Evolutionary conservation across 306 rosid genomes (phyloP), one percentile per base, ranked within the genome.

Genomic region (Acacia acuminata): DNA sequence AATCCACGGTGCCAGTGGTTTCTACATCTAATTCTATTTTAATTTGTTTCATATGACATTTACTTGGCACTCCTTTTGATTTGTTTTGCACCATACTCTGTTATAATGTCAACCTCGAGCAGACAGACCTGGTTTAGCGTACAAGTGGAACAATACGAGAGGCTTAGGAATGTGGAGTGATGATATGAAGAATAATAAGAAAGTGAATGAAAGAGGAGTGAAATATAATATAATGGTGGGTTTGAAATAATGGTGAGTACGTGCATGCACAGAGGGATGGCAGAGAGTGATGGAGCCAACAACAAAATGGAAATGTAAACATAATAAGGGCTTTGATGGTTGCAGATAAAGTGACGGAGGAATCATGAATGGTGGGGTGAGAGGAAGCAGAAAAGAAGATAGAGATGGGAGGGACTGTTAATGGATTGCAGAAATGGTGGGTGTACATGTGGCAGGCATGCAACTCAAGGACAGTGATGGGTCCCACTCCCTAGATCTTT

Each of bases 361-460:
- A 19, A 53, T 53, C 8, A 53, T 53, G 60, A 53, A 53, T 19
- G 24, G 60, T 19, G 60, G n/a, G 58, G 58, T 48, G 60, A 53
- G 60, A 53, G 60, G 60, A 53, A 53, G 60, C 22, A 53, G 22
- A 53, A 53, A 17, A 53, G 60, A 5, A 15, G 63, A 8, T 13
- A n/a, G 25, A 10, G 65, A 19, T 6, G 24, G 61, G 20, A 53
- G 19, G 60, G 24, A 19, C 2, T 10, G 60, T 19, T 19, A 53
- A 53, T 19, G 11, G 61, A 22, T 12, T 36, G 36, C 36, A 24
- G 67, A 12, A 4, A 10, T 25, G n/a, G 50, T 69, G 60, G 80
- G 75, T 34, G 82, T 82, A 81, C 76, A 83, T 82, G 82, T 86
- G 92, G 87, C 91, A 72, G 90, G 84, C 88, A 88, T 86, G 88